Evolutionary conservation across 805 yeast genomes (phyloP).

Genomic region (Ogataea pignaliae): DNA sequence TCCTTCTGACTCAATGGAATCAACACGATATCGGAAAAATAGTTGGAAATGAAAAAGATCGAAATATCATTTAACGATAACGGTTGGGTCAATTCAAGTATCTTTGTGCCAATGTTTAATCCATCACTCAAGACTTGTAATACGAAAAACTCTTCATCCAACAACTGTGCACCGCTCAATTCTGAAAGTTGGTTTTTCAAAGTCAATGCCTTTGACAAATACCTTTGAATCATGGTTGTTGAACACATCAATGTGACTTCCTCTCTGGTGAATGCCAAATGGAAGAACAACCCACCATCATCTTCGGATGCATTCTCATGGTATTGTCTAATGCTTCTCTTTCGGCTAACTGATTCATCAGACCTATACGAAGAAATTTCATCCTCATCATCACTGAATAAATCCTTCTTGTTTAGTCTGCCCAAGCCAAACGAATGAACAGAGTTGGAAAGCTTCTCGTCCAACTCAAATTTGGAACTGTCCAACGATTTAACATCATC

Average conservation of each 20-base stretch:
- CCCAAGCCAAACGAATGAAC: constrained; percentile 11
- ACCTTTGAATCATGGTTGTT: constrained; percentile 30
- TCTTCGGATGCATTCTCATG: constrained; percentile 9
- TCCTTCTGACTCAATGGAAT: constrained; percentile 45
- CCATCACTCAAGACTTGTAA: constrained; percentile 62
- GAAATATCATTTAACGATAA: constrained; percentile 53
- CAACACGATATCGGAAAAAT: constrained; percentile 59
- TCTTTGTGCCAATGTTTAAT: constrained; percentile 46
- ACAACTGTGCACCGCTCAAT: constrained; percentile 32
- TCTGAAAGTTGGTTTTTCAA: constrained; percentile 21
- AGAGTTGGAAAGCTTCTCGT: constrained; percentile 7
- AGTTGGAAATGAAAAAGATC: constrained; percentile 57
- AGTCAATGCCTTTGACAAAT: constrained; percentile 38
- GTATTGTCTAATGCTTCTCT: not conserved
- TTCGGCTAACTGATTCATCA: not conserved
- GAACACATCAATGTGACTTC: constrained; percentile 61
- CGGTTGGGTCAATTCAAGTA: constrained; percentile 54
- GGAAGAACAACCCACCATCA: constrained; percentile 47
- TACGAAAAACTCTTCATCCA: constrained; percentile 43
- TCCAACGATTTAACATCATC: constrained; percentile 3
- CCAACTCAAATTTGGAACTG: constrained; percentile 1
- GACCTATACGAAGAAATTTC: too few relatives aligned
- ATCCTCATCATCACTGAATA: too few relatives aligned
- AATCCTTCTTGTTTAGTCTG: constrained; percentile 1
- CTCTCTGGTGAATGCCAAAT: constrained; percentile 56